Base-by-base conservation (phyloP, 2,329 filamentous ascomycete species). In the Fonsecaea pedrosoi region DNA sequence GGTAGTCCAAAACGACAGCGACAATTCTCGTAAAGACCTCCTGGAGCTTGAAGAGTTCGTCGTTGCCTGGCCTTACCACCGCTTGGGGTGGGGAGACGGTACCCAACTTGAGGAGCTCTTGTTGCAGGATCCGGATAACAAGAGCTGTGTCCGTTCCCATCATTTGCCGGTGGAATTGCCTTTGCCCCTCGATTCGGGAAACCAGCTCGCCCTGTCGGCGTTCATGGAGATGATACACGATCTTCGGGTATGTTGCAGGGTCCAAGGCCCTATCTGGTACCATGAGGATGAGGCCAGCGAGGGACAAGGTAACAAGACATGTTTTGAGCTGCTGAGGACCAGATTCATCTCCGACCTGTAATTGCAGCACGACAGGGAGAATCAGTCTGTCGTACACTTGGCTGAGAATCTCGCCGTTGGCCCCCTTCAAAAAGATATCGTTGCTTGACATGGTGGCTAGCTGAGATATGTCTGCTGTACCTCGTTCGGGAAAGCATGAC, bases 201-300 rank as follows among this genome's bases (percentile, higher is more conserved):
- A 82, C 76, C 1, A 96, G 78, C 9, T 84, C 80, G 2, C 76
- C 70, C 55, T 86, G 84, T 45, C 90, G 82, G 64, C 88, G 82
- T 18, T 81, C 75, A 74, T 90, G 84, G 25, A 86, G 80, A 62
- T 84, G 78, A 21, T 87, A 85, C 72, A 92, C 89, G 18, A 97
- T 85, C 60, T 83, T 82, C 6, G 85, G 79, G 58, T 81, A 81
- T 38, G 88, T 76, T 1, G 87, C 88, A 1, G 95, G 95, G 77
- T 99, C 95, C 73, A 94, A 95, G 3, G 91, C 86, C 71, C 90
- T 89, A 77, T 96, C 90, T 0, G 96, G 94, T 2, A 98, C 88
- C 74, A 94, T 97, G 2, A 97, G 83, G 69, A 86, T 86, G 56
- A 98, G 82, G 45, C 90, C 87, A 15, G 89, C 89, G 21, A 94